Percentiles rank a stretch among this genome's conserved stretches.
These are phyloP conservation scores for Xylaria sp. DNA, from an alignment of 2,329 filamentous ascomycete species.

Conservation along the genomic window DNA sequence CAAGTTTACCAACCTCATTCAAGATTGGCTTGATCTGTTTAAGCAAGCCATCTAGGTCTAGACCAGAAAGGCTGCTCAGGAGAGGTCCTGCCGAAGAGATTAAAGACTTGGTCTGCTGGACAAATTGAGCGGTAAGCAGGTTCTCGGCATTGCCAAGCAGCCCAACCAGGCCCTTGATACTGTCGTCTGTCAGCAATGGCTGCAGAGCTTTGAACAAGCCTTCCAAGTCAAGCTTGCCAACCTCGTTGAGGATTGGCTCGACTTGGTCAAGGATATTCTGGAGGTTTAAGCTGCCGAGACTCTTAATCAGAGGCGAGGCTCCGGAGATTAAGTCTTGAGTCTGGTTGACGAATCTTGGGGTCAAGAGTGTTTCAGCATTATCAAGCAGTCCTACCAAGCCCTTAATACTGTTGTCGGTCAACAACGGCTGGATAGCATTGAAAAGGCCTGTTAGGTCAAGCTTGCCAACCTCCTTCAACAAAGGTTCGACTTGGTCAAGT, in stretches of 20 bases:
- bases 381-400: no score
- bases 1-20: slow-evolving; percentile 49
- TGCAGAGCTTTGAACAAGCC: slow-evolving; percentile 50
- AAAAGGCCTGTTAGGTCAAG: neutral
- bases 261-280: slow-evolving; percentile 48
- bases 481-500: neutral
- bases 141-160: slow-evolving; percentile 50
- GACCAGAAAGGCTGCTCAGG: slow-evolving; percentile 43
- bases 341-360: no score
- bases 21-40: slow-evolving; percentile 50
- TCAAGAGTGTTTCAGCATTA: no score
- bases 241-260: slow-evolving; percentile 49
- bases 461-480: neutral
- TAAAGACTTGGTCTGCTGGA: slow-evolving; percentile 46
- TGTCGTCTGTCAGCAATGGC: slow-evolving; percentile 51
- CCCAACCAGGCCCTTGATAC: slow-evolving; percentile 47
- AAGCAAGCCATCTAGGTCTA: slow-evolving; percentile 50
- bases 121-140: slow-evolving; percentile 45
- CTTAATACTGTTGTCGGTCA: no score
- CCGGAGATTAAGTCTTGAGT: slow-evolving; percentile 41
- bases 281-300: slow-evolving; percentile 48
- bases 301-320: slow-evolving; percentile 43
- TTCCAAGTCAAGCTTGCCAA: slow-evolving; percentile 52
- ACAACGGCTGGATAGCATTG: neutral
- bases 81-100: slow-evolving; percentile 44